Percentiles rank a stretch among this genome's conserved stretches.
These are phyloP conservation scores for Auricularia sp. DNA, from an alignment of 768 basidiomycete species.

Conservation along the genomic window DNA sequence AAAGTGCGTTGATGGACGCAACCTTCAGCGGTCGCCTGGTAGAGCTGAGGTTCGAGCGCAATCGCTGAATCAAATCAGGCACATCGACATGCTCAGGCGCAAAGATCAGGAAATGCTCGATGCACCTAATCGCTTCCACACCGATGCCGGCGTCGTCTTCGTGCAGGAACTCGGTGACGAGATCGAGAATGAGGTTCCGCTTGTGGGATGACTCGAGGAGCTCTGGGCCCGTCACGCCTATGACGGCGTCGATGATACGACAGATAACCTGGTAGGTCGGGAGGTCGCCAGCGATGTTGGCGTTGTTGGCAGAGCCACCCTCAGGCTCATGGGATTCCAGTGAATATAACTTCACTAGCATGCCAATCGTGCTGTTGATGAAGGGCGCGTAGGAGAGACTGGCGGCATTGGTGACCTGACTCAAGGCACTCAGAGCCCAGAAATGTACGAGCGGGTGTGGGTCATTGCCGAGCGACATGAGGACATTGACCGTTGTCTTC, in stretches of 20 bases:
- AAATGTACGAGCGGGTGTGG: conserved; percentile 96
- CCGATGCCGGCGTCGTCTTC: conserved; percentile 83
- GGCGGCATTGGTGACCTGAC: conserved; percentile 82
- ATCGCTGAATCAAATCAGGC: conserved; percentile 66
- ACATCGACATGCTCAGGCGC: conserved; percentile 76
- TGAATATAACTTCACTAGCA: conserved; percentile 84
- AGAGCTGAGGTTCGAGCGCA: conserved; percentile 72
- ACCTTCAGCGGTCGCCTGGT: conserved; percentile 78
- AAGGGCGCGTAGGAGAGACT: conserved; percentile 86
- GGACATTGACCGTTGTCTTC: conserved; percentile 90
- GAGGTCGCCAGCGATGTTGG: conserved; percentile 81
- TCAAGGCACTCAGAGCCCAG: conserved; percentile 80
- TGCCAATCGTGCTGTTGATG: conserved; percentile 77
- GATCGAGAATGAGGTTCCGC: conserved; percentile 68
- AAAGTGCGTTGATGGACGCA: conserved; percentile 90
- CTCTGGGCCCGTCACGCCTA: conserved; percentile 90
- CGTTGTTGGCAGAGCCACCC: conserved; percentile 72
- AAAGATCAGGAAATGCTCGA: conserved; percentile 96
- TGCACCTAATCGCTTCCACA: conserved; percentile 91
- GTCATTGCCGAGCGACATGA: conserved; percentile 91
- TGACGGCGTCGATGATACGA: conserved; percentile 84
- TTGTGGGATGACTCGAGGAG: conserved; percentile 80
- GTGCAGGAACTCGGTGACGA: conserved; percentile 74
- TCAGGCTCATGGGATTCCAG: conserved; percentile 88
- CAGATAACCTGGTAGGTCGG: conserved; percentile 89